Base-by-base conservation (phyloP, 805 yeast genomes). In the Wickerhamiella australiensis region DNA sequence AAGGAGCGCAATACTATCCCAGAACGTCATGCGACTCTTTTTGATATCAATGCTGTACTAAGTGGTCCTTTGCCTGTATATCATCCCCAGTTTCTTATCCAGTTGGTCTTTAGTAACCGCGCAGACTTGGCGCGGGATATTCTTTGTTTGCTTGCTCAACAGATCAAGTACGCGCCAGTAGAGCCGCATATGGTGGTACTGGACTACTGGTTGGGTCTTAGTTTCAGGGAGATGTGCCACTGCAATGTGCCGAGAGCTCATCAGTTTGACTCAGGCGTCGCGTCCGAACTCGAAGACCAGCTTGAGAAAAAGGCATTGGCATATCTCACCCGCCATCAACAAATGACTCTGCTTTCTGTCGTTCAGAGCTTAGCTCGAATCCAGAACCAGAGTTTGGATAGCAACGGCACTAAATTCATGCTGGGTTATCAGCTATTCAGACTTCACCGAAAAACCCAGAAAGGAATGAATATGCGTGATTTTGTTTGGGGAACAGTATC, bases 31-130 rank as follows among this genome's bases (percentile, higher is more conserved):
- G 5, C 47, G 42, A 64, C 64, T 21, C 74, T 88, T 2, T 73
- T 84, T 52, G 82, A 81, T 56, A 69, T 88, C 51, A 83, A 82
- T 46, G 69, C 85, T 13, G 80, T 87, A 3, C 66, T 88, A 50
- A 88, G 88, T 65, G 96, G 96, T 27, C 92, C 94, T 0, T 64
- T 88, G 12, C 96, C 96, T 0, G 66, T 86, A 0, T 88, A 85
- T 57, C 96, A 90, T 59, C 97, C 97, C 0, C 97, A 90, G 63
- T 74, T 86, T 50, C 65, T 88, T 43, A 80, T 87, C 42, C 96
- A 88, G 63, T 69, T 80, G 2, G 62, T 88, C 20, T 80, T 82
- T 58, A 73, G 77, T 55, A 82, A 79, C 27, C 80, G 82, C 53
- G 52, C 74, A 11, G 65, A 67, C 9, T 59, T 78, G 2, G 88